phyloP scores from a whole-genome alignment of 2,329 filamentous ascomycete genomes.

The Graphilbum sp. region DNA sequence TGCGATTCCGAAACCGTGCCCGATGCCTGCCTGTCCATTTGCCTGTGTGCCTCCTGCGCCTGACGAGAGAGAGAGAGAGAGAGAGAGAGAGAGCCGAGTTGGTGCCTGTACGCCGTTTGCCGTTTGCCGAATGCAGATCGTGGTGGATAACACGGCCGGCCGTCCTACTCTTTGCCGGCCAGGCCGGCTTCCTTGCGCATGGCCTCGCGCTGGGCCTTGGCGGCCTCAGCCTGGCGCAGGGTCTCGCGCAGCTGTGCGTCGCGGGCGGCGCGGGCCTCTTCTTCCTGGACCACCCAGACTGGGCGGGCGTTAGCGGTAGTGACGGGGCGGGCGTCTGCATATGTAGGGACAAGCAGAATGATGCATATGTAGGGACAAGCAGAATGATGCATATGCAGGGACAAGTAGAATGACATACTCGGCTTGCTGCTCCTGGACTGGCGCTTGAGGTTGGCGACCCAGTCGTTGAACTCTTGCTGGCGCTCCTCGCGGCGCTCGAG shows the following conservation, averaged over 20 bases:
- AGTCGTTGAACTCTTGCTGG: slow-evolving; percentile 79
- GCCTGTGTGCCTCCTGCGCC: too few species aligned
- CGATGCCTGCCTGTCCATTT: too few species aligned
- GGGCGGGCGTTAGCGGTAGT: not conserved
- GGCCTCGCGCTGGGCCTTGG: slow-evolving; percentile 27
- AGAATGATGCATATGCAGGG: too few species aligned
- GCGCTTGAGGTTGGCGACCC: slow-evolving; percentile 69
- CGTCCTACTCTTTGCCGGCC: slow-evolving; percentile 3
- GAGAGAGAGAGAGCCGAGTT: too few species aligned
- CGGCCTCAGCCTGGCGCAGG: slow-evolving; percentile 22
- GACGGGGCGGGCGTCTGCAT: too few species aligned
- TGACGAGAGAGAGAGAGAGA: too few species aligned
- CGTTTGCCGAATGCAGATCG: too few species aligned
- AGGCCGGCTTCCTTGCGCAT: slow-evolving; percentile 33
- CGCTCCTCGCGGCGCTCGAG: slow-evolving; percentile 61
- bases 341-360: too few species aligned
- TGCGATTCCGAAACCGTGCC: too few species aligned
- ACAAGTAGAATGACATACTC: too few species aligned
- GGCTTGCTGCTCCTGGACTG: slow-evolving; percentile 84
- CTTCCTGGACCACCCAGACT: slow-evolving; percentile 37
- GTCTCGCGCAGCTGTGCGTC: slow-evolving; percentile 19
- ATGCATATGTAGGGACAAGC: too few species aligned
- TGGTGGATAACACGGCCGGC: not conserved
- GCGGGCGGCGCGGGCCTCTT: slow-evolving; percentile 27
- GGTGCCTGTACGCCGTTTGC: too few species aligned